These are phyloP conservation scores for Periconia sp. DNA, from an alignment of 2,329 filamentous ascomycete genomes.

Conservation along the genomic window DNA sequence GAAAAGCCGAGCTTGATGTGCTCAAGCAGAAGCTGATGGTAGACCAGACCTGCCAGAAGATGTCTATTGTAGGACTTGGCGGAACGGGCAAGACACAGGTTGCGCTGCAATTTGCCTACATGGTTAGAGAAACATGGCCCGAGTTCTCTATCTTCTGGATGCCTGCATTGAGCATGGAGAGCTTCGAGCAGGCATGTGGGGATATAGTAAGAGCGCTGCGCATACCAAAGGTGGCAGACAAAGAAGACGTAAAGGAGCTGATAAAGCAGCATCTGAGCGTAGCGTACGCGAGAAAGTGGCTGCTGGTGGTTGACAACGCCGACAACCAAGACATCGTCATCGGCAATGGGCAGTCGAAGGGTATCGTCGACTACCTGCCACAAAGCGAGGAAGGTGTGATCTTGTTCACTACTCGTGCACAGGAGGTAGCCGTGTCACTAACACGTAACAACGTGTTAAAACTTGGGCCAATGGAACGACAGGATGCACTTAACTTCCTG, in stretches of 20 bases:
- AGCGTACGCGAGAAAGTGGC: slow-evolving; percentile 35
- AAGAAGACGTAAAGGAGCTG: slow-evolving; percentile 24
- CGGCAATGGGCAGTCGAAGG: slow-evolving; percentile 1
- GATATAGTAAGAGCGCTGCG: slow-evolving; percentile 16
- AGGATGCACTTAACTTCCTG: slow-evolving; percentile 25
- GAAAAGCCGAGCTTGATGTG: slow-evolving; percentile 25
- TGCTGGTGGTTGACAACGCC: slow-evolving; percentile 54
- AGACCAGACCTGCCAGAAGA: slow-evolving; percentile 23
- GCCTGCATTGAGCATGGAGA: slow-evolving; percentile 25
- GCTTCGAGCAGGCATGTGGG: slow-evolving; percentile 23
- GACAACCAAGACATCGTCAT: slow-evolving; percentile 42
- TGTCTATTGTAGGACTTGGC: slow-evolving; percentile 36
- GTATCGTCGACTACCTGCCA: slow-evolving; percentile 34
- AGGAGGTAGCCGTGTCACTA: not conserved
- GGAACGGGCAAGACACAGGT: slow-evolving; percentile 41
- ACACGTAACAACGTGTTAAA: slow-evolving; percentile 16
- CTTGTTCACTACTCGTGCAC: slow-evolving; percentile 28
- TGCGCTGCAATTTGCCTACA: slow-evolving; percentile 37
- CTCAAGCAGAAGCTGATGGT: slow-evolving; percentile 30
- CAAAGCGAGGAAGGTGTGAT: slow-evolving; percentile 31
- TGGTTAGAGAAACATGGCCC: slow-evolving; percentile 17
- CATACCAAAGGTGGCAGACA: slow-evolving; percentile 13
- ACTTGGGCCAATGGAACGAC: slow-evolving; percentile 31
- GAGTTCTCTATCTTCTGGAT: slow-evolving; percentile 29
- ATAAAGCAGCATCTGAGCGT: slow-evolving; percentile 1